Conservation (phyloP, 225 moss, liverwort and hornwort species). For the Polytrichum commune region DNA sequence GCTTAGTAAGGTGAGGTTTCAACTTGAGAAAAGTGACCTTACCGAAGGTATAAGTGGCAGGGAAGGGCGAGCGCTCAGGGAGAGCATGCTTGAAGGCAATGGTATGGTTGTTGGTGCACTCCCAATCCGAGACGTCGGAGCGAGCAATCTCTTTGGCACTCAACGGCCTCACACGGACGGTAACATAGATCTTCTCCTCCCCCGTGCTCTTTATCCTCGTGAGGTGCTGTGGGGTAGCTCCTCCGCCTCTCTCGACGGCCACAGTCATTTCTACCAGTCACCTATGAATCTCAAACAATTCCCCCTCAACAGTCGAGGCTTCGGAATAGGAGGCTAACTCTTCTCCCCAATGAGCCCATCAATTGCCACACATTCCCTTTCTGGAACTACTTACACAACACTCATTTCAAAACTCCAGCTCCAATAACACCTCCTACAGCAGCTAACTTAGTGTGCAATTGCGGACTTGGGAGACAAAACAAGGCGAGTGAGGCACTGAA, state of each 20-base stretch:
- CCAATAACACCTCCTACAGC: too few relatives aligned
- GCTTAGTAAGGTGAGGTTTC: too few relatives aligned
- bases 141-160: conserved; percentile 70
- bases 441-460: too few relatives aligned
- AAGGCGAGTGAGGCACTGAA: too few relatives aligned
- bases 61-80: conserved; percentile 67
- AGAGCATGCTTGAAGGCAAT: conserved; percentile 63
- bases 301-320: too few relatives aligned
- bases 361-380: too few relatives aligned
- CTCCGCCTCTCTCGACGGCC: conserved; percentile 41
- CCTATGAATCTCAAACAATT: too few relatives aligned
- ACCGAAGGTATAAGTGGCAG: conserved; percentile 74
- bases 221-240: conserved; percentile 28
- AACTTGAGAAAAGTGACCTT: background rate
- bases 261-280: conserved; percentile 33
- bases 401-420: too few relatives aligned
- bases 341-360: too few relatives aligned
- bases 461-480: too few relatives aligned
- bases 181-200: conserved; percentile 95
- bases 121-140: conserved; percentile 80
- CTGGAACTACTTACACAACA: too few relatives aligned
- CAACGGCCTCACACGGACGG: conserved; percentile 86
- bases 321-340: too few relatives aligned
- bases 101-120: conserved; percentile 58
- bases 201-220: conserved; percentile 36